Percentiles rank a stretch among this genome's conserved stretches.
These are phyloP conservation scores for Ceratocystis albifundus DNA, from an alignment of 2,329 filamentous ascomycete species.

Conservation along the genomic window DNA sequence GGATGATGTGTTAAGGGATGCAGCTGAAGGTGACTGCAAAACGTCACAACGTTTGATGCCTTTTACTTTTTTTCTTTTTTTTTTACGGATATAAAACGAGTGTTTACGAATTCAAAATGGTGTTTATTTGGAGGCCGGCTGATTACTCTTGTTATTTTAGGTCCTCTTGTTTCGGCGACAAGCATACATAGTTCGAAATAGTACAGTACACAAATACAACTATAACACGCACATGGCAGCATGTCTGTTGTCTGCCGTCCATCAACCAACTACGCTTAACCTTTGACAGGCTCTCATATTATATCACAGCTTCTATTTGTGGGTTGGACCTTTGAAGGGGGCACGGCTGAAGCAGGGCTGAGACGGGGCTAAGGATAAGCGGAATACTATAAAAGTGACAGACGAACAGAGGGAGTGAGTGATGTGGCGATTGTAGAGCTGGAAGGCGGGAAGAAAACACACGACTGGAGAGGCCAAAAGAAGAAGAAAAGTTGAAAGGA, in stretches of 20 bases:
- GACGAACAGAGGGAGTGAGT: no score
- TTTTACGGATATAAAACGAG: constrained; percentile 10
- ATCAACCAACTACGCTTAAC: neutral
- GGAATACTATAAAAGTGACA: neutral
- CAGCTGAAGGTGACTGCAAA: neutral
- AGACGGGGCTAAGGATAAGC: neutral
- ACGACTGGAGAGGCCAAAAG: neutral
- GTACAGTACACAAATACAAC: no score
- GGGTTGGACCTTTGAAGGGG: neutral
- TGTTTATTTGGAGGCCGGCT: neutral
- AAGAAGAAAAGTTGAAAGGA: neutral
- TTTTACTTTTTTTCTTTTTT: no score
- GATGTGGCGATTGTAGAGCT: neutral
- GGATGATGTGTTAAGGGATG: neutral
- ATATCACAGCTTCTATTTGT: constrained; percentile 1
- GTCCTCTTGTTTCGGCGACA: neutral
- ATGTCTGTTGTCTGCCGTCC: neutral
- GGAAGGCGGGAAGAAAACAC: neutral
- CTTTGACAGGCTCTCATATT: neutral
- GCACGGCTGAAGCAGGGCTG: neutral
- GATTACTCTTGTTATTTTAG: neutral
- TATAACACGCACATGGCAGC: neutral
- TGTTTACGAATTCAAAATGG: constrained; percentile 3
- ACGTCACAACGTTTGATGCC: neutral
- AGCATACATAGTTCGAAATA: neutral